Evolutionary conservation across 768 basidiomycete genomes (phyloP), one percentile per base, ranked within the genome.

Genomic region (Auricularia cornea): DNA sequence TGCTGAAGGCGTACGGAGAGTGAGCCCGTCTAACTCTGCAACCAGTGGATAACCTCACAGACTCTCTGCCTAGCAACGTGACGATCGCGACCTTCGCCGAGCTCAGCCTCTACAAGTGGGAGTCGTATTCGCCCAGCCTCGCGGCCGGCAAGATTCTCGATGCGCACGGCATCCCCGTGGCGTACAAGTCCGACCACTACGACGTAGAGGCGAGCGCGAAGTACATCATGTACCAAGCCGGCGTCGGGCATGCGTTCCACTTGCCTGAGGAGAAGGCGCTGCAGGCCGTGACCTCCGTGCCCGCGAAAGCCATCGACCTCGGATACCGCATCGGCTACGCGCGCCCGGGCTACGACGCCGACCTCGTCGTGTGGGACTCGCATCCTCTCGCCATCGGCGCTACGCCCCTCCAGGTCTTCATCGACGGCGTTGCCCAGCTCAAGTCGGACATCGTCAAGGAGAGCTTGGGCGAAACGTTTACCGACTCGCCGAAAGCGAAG

Each of bases 161-260:
- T 57, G 26, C 5, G 18, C 28, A 57, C 10, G 20, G 23, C 23
- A 6, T n/a, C n/a, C n/a, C n/a, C n/a, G n/a, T n/a, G n/a, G n/a
- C n/a, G n/a, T n/a, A 23, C 16, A 4, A 84, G 82, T 79, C 78
- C 11, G 83, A 85, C 65, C 83, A 85, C 10, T 68, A 85, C 57
- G 82, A 92, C 63, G 87, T 87, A n/a, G n/a, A n/a, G n/a, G n/a
- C n/a, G n/a, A n/a, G 5, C 84, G 92, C 3, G 87, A 88, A 73
- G 79, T 96, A 10, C 70, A n/a, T n/a, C n/a, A n/a, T 92, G 29
- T 89, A 85, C 66, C 92, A 95, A 72, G 92, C 92, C 3, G 89
- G 91, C 68, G 89, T 90, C 73, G 90, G 88, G 0, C 84, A 88
- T 70, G 88, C 86, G 71, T 92, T 89, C 68, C 91, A 91, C 14